Evolutionary conservation across 2,329 filamentous ascomycete species (phyloP), one percentile per base, ranked within the genome.

Genomic region (Colletotrichum simmondsii): DNA sequence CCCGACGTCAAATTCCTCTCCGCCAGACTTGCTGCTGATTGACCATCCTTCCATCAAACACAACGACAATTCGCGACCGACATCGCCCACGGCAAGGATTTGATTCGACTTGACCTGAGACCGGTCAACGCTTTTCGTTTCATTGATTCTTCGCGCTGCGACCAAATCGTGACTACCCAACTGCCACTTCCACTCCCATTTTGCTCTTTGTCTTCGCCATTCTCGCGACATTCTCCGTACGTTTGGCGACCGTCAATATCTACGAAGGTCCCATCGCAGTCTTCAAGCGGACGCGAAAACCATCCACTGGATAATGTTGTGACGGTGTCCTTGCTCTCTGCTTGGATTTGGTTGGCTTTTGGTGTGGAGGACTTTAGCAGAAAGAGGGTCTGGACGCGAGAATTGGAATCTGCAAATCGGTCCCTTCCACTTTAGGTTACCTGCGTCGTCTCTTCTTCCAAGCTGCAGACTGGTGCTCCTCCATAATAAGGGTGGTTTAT

Each of bases 401-500:
- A 72, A 64, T 73, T 73, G 71, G 68, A 72, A 72, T 67, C 58
- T 73, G 67, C 71, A 71, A 58, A 30, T 35, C 66, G 66, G 56
- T 66, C 70, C 32, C 60, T 72, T 61, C 56, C 70, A 70, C 54
- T 70, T 72, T 73, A 71, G 68, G 71, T 63, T 68, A 72, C 52
- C 57, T 62, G 68, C 62, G 68, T 72, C 57, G 71, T 71, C 53
- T 73, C 42, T 49, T 35, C 52, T 65, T 42, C 57, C 62, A 67
- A 66, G 54, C 57, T 63, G 53, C 53, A 61, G 57, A 46, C 59
- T 14, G 61, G 61, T 52, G 52, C 53, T 63, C 57, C 53, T 49
- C 68, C 70, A 59, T 73, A 73, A 71, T 71, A 71, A 73, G 68
- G 71, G 68, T 72, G 71, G 71, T 72, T 71, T 54, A 19, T 72